Conservation (phyloP, 164 flowering plant genomes). For the Chimonanthus salicifolius region DNA sequence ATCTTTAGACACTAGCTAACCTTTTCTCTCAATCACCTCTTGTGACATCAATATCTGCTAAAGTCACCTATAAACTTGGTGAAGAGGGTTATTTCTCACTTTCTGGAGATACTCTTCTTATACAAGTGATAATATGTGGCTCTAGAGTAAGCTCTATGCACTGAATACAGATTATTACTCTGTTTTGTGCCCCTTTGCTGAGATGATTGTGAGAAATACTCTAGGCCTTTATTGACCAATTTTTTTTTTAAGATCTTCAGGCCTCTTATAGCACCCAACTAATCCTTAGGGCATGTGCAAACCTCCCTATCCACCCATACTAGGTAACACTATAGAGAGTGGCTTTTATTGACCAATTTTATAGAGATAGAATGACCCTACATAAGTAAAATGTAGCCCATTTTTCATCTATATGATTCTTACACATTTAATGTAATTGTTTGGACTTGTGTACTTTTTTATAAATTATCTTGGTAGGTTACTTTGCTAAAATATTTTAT, state of each 20-base stretch:
- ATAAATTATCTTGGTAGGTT: too few species aligned
- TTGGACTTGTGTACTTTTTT: too few species aligned
- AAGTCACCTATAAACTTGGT: background rate
- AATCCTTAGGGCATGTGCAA: slow-evolving; percentile 53
- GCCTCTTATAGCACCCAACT: slow-evolving; percentile 46
- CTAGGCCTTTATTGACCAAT: slow-evolving; percentile 48
- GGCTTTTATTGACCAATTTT: too few species aligned
- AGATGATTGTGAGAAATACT: slow-evolving; percentile 45
- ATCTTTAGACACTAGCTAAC: background rate
- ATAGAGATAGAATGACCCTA: background rate
- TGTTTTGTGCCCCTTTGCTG: slow-evolving; percentile 61
- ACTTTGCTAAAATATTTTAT: too few species aligned
- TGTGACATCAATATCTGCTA: background rate
- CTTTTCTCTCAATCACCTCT: too few species aligned
- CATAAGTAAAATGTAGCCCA: background rate
- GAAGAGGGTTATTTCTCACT: slow-evolving; percentile 7
- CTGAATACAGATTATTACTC: slow-evolving; percentile 56
- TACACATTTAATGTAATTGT: too few species aligned
- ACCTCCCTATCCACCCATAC: slow-evolving; percentile 77
- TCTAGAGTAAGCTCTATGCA: slow-evolving; percentile 25
- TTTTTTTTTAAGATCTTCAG: slow-evolving; percentile 19
- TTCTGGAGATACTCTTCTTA: slow-evolving; percentile 15
- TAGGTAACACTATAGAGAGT: slow-evolving; percentile 26
- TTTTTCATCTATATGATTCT: too few species aligned
- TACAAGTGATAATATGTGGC: slow-evolving; percentile 19